phyloP scores from a whole-genome alignment of 257 asterid genomes.

The Nicotiana obtusifolia region DNA sequence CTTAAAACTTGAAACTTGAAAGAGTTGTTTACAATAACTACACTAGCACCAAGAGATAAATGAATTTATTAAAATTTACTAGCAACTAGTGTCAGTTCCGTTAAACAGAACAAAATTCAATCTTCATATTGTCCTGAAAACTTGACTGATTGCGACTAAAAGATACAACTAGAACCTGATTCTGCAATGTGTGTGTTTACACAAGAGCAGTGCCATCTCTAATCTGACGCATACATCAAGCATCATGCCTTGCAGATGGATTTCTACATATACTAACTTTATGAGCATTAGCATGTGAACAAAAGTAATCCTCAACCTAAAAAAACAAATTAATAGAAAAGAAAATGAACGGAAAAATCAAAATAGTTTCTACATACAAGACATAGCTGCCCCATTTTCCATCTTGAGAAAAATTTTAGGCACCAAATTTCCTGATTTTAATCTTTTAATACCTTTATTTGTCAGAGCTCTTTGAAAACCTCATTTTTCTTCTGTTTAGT shows the following conservation, averaged over 20 bases:
- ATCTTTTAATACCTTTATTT: not conserved
- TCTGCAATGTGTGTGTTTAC: too few species aligned
- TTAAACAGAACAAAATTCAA: not conserved
- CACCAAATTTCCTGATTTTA: not conserved
- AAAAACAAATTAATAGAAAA: not conserved
- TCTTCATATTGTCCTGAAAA: not conserved
- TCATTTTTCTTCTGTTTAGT: not conserved
- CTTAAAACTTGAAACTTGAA: too few species aligned
- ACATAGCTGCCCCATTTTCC: not conserved
- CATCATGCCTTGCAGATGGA: not conserved
- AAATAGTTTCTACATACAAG: not conserved
- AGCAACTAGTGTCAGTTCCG: too few species aligned
- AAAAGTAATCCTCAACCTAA: not conserved
- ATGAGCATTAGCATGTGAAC: not conserved
- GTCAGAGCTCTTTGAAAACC: not conserved
- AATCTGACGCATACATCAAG: not conserved
- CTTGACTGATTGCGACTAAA: not conserved
- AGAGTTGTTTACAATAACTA: too few species aligned
- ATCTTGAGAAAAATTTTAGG: not conserved
- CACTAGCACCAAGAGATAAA: too few species aligned
- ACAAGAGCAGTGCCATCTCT: not conserved
- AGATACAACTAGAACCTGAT: not conserved
- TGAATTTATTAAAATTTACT: too few species aligned
- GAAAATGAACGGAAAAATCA: not conserved
- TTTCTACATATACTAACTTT: not conserved